Percentiles rank a stretch among this genome's conserved stretches.
phyloP scores from a whole-genome alignment of 768 basidiomycete genomes.

The Suillus lakei region DNA sequence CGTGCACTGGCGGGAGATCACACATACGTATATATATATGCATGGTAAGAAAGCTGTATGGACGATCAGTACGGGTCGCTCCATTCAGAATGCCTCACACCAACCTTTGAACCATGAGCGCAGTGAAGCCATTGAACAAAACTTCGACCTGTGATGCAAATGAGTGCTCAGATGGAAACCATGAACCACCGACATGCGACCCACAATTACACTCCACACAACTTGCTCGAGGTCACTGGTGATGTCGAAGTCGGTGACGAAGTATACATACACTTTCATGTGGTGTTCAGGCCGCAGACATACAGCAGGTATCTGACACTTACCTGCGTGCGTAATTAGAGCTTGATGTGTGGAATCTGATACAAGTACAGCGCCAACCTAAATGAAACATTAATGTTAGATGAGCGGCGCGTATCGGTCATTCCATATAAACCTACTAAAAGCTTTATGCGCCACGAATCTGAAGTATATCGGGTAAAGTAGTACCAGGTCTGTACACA shows the following conservation, averaged over 20 bases:
- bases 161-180: too few relatives aligned
- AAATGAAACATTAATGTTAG: neutral
- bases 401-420: neutral
- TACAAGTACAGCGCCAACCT: slow-evolving; percentile 54
- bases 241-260: slow-evolving; percentile 42
- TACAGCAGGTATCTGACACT: neutral
- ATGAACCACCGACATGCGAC: too few relatives aligned
- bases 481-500: slow-evolving; percentile 56
- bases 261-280: slow-evolving; percentile 45
- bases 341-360: slow-evolving; percentile 57
- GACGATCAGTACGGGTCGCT: too few relatives aligned
- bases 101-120: slow-evolving; percentile 47
- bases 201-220: slow-evolving; percentile 40
- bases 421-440: slow-evolving; percentile 37
- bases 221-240: slow-evolving; percentile 21
- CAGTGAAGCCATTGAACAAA: slow-evolving; percentile 53
- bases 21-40: slow-evolving; percentile 48
- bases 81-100: too few relatives aligned
- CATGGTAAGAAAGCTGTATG: slow-evolving; percentile 44
- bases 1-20: neutral
- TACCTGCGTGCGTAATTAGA: slow-evolving; percentile 55
- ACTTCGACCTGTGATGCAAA: slow-evolving; percentile 41
- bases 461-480: slow-evolving; percentile 47
- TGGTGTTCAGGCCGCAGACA: neutral
- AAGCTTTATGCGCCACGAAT: slow-evolving; percentile 46